phyloP scores from a whole-genome alignment of 1,139 yeast species.

The Pichia sp. region DNA sequence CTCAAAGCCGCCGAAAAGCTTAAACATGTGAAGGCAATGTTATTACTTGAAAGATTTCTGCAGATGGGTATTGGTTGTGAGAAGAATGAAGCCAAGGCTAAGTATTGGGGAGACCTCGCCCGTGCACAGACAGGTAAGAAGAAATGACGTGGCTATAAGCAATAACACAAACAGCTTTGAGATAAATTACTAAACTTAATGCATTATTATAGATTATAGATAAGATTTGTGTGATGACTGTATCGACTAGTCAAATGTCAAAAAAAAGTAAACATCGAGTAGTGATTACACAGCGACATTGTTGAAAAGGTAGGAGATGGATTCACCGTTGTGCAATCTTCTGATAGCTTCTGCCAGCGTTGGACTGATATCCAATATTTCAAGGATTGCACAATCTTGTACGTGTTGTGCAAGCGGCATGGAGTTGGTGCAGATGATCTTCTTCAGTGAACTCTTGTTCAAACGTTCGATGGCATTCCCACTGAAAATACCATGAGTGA shows the following conservation, averaged over 20 bases:
- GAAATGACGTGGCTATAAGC: background rate
- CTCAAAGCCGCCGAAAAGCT: slow-evolving; percentile 71
- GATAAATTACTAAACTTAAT: background rate
- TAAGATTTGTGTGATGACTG: background rate
- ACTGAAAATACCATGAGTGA: slow-evolving; percentile 74
- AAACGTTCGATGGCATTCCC: slow-evolving; percentile 62
- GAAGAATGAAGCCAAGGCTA: slow-evolving; percentile 48
- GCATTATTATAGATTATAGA: background rate
- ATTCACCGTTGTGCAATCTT: slow-evolving; percentile 78
- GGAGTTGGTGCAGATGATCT: slow-evolving; percentile 68
- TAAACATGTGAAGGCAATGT: slow-evolving; percentile 69
- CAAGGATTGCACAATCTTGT: slow-evolving; percentile 47
- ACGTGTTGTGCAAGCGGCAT: slow-evolving; percentile 56
- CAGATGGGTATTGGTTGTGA: slow-evolving; percentile 87
- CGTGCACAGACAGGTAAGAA: slow-evolving; percentile 1
- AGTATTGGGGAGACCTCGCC: slow-evolving; percentile 54
- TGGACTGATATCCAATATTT: slow-evolving; percentile 64
- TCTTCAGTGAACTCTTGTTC: slow-evolving; percentile 43
- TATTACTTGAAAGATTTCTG: slow-evolving; percentile 75
- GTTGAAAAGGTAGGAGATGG: slow-evolving; percentile 66
- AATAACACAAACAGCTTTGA: background rate
- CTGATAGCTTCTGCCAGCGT: slow-evolving; percentile 75
- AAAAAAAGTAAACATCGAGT: background rate
- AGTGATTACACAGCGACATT: slow-evolving; percentile 27
- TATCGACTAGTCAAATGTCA: background rate